Evolutionary conservation across 176 grass and related monocot species (phyloP), one percentile per base, ranked within the genome.

Genomic region (Carex kokanica): DNA sequence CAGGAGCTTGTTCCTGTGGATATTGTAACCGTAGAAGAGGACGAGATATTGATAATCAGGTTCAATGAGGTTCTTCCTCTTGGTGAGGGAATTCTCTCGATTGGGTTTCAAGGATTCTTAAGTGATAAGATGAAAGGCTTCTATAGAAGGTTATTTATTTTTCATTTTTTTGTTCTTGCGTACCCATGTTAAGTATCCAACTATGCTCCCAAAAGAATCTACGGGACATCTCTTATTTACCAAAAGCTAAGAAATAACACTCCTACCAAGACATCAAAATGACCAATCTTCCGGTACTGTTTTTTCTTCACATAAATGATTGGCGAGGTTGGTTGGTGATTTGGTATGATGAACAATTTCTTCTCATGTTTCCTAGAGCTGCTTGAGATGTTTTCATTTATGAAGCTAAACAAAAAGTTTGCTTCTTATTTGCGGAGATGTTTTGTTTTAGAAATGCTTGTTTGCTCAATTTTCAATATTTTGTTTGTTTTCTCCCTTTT

Each of bases 41-140:
- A 98, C 84, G 92, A 93, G 82, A 93, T 98, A 81, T 80, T 95
- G 72, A 92, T 93, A 32, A 85, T 94, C 78, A 9, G 84, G 43
- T 98, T 98, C 63, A 79, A 83, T 86, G 86, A 90, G 75, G 54
- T 88, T 78, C 92, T 98, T 86, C 89, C 95, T 62, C 49, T 60
- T 34, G 91, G 92, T 2, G 86, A 86, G 59, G 95, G 90, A 47
- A 77, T 83, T 78, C 79, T 98, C 69, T 38, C 41, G 2, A 98
- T 98, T 87, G 75, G 74, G 5, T 95, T 98, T 86, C 2, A 88
- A 81, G 95, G 95, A 62, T 90, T 80, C 58, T 81, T 98, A 81
- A 98, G 77, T 65, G 95, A 95, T 78, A 98, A 89, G 79, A 93
- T 98, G 95, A 92, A 98, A 74, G 95, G 95, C 3, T 98, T 98